Percentiles rank a stretch among this genome's conserved stretches.
phyloP scores from a whole-genome alignment of 345 rosid genomes.

The Melaleuca alternifolia region DNA sequence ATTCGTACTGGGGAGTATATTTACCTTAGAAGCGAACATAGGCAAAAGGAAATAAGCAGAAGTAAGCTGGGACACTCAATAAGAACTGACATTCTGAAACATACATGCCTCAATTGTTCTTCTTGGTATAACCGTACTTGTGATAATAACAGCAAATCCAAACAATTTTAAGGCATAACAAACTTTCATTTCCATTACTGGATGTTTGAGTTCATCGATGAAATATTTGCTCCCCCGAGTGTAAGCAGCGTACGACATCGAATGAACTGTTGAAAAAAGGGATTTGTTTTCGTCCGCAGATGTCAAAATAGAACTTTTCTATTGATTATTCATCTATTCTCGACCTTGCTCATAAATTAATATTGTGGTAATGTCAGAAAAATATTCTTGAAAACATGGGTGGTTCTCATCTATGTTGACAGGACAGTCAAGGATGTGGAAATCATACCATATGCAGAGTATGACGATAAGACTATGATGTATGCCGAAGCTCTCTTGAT shows the following conservation, averaged over 20 bases:
- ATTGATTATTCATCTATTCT: background rate
- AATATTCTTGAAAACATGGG: background rate
- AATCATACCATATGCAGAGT: constrained; percentile 73
- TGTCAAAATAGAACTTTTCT: background rate
- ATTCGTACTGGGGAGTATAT: constrained; percentile 70
- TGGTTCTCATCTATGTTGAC: background rate
- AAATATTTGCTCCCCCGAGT: background rate
- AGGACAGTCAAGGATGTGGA: background rate
- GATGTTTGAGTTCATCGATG: background rate
- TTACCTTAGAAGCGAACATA: constrained; percentile 23
- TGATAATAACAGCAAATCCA: background rate
- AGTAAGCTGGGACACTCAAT: background rate
- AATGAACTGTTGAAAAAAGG: background rate
- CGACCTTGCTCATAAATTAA: background rate
- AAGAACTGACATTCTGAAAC: background rate
- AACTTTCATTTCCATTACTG: background rate
- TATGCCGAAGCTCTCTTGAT: constrained; percentile 90
- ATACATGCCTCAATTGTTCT: background rate
- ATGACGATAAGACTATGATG: constrained; percentile 72
- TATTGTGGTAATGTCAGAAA: background rate
- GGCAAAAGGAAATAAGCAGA: background rate
- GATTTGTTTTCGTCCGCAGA: background rate
- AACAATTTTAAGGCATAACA: background rate
- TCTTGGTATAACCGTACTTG: background rate
- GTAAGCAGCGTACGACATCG: background rate